Evolutionary conservation across 257 asterid genomes (phyloP).

Genomic region (Primulina huaijiensis): DNA sequence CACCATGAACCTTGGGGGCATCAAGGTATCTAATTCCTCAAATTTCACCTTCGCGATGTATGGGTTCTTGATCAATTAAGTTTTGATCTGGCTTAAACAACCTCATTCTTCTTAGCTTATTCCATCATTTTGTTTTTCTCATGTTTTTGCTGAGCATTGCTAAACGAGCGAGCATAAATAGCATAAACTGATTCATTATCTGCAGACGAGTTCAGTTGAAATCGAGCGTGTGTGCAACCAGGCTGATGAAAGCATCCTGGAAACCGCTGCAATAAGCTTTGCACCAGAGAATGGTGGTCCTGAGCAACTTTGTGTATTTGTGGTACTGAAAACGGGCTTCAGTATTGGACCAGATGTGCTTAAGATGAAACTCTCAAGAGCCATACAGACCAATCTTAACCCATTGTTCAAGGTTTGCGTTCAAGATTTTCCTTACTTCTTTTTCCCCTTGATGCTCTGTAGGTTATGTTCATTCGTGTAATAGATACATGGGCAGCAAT

Average conservation of each 20-base stretch:
- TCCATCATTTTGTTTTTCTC: neutral
- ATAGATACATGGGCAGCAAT: too few species aligned
- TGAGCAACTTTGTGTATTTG: conserved; percentile 67
- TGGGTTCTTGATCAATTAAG: too few species aligned
- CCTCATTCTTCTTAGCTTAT: too few species aligned
- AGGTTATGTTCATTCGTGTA: too few species aligned
- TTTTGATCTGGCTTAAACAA: too few species aligned
- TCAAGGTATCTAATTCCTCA: conserved; percentile 49
- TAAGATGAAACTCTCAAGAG: conserved; percentile 55
- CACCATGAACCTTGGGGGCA: conserved; percentile 97
- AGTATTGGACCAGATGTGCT: conserved; percentile 39
- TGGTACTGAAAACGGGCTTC: conserved; percentile 62
- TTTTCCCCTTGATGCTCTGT: neutral
- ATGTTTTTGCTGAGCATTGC: neutral
- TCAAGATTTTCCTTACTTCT: neutral
- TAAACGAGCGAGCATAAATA: neutral
- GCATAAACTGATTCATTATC: neutral
- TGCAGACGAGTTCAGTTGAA: conserved; percentile 83
- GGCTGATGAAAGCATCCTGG: conserved; percentile 70
- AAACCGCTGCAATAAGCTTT: conserved; percentile 80
- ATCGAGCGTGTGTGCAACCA: conserved; percentile 75
- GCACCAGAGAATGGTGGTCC: conserved; percentile 82
- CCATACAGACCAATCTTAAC: conserved; percentile 72
- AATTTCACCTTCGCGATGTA: neutral
- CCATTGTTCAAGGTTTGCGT: conserved; percentile 78